Percentiles rank a stretch among this genome's conserved stretches.
These are phyloP conservation scores for Colletotrichum simmondsii DNA, from an alignment of 2,329 filamentous ascomycete species.

Conservation along the genomic window DNA sequence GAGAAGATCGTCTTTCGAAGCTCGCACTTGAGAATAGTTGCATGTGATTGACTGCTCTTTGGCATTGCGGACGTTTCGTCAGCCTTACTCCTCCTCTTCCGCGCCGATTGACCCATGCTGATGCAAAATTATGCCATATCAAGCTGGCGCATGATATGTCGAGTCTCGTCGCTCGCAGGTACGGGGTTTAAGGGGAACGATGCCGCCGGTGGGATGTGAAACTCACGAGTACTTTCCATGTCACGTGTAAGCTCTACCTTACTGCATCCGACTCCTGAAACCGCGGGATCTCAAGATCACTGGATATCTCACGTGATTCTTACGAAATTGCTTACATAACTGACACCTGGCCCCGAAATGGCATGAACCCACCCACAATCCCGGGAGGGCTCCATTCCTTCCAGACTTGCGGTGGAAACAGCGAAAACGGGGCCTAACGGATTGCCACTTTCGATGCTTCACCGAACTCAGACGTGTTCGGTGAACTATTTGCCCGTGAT, in stretches of 20 bases:
- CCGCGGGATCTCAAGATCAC: background rate
- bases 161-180: background rate
- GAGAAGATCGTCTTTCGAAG: no score
- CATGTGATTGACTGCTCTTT: no score
- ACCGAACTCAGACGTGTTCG: background rate
- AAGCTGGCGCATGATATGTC: background rate
- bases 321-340: background rate
- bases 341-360: no score
- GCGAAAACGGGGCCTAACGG: background rate
- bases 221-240: background rate
- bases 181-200: background rate
- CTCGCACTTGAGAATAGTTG: no score
- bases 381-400: background rate
- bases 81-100: no score
- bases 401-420: background rate
- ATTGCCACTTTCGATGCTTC: background rate
- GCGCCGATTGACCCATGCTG: background rate
- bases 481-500: background rate
- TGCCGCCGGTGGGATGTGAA: background rate
- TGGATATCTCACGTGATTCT: fast-evolving
- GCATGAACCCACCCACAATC: background rate
- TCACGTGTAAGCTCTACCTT: background rate
- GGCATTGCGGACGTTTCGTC: no score
- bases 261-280: background rate
- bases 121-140: background rate